A percentile compares a stretch with the other conserved stretches of the same genome.
phyloP scores from a whole-genome alignment of 2,329 filamentous ascomycete genomes.

The Pseudogymnoascus pannorum region DNA sequence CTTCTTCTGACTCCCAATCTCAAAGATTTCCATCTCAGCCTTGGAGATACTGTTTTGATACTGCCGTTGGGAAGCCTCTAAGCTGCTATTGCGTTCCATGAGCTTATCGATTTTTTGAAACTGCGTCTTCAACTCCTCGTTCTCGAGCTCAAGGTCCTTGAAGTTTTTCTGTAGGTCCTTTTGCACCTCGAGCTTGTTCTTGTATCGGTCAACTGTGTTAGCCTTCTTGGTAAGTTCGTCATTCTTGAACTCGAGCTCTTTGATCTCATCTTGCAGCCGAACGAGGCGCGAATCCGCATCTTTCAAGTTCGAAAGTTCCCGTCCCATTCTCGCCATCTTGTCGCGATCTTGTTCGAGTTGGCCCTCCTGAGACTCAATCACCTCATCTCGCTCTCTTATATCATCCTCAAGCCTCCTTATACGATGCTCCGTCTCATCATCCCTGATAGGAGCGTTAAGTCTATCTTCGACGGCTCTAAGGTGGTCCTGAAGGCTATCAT shows the following conservation, averaged over 20 bases:
- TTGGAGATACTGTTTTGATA: conserved; percentile 31
- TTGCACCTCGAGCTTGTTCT: conserved; percentile 54
- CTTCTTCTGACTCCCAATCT: conserved; percentile 36
- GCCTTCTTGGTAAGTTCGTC: conserved; percentile 54
- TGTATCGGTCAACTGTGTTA: conserved; percentile 55
- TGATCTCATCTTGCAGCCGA: conserved; percentile 50
- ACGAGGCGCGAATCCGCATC: conserved; percentile 41
- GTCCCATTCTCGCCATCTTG: conserved; percentile 36
- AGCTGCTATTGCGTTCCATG: conserved; percentile 22
- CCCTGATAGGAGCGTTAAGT: conserved; percentile 43
- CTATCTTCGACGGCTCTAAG: conserved; percentile 27
- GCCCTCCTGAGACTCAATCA: conserved; percentile 64
- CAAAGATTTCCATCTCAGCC: conserved; percentile 27
- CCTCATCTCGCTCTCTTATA: conserved; percentile 59
- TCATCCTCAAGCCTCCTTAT: conserved; percentile 48
- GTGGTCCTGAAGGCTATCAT: conserved; percentile 51
- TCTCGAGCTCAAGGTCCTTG: conserved; percentile 46
- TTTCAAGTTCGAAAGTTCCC: conserved; percentile 42
- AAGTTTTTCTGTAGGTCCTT: conserved; percentile 50
- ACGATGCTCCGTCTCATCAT: conserved; percentile 44
- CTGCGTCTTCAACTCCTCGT: conserved; percentile 45
- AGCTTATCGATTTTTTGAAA: conserved; percentile 30
- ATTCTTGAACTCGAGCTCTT: conserved; percentile 51
- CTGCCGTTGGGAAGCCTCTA: conserved; percentile 32
- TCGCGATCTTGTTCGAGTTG: conserved; percentile 49